Evolutionary conservation across 768 basidiomycete genomes (phyloP), one percentile per base, ranked within the genome.

Genomic region (Pisolithus tinctorius): DNA sequence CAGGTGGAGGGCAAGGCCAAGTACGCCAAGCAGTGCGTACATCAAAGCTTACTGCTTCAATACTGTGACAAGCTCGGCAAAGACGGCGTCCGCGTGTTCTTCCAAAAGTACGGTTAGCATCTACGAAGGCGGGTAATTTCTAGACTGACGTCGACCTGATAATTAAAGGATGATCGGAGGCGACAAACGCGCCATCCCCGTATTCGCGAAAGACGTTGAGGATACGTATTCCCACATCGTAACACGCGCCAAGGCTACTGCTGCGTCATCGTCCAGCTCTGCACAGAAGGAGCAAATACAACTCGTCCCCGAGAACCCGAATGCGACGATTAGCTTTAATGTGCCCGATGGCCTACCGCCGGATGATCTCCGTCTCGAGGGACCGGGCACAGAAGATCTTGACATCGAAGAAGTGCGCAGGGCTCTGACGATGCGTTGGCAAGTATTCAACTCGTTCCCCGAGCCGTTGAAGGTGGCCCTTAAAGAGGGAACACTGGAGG

Each of bases 291-390:
- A 97, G 65, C 88, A 92, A 63, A 98, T 99, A 65, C 96, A 98
- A 64, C 87, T 99, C 31, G 88, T 97, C 5, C 82, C 93, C 1
- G 88, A 95, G 62, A 90, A 93, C 58, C 82, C 89, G 2, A 71
- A 74, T 40, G 76, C 79, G 49, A 73, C 71, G 31, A 95, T 98
- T 69, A 69, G 78, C 1, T 98, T 98, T 79, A 93, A 94, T 66
- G 84, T 98, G 9, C 96, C 96, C 3, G 88, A 92, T 36, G 95
- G 96, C 0, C 95, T 94, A 4, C 93, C 96, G 3, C 94, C 96
- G 0, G 90, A 85, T 48, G 71, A 89, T 49, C 73, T 98, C 52
- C 72, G 78, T 42, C 79, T 97, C 25, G 94, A 97, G 62, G 94
- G 95, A 1, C 86, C 88, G n/a, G 91, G 86, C 1, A 82, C 83